A percentile compares a stretch with the other conserved stretches of the same genome.
Evolutionary conservation across 208 protist species (phyloP).

Genomic region (Leishmania aethiopica): DNA sequence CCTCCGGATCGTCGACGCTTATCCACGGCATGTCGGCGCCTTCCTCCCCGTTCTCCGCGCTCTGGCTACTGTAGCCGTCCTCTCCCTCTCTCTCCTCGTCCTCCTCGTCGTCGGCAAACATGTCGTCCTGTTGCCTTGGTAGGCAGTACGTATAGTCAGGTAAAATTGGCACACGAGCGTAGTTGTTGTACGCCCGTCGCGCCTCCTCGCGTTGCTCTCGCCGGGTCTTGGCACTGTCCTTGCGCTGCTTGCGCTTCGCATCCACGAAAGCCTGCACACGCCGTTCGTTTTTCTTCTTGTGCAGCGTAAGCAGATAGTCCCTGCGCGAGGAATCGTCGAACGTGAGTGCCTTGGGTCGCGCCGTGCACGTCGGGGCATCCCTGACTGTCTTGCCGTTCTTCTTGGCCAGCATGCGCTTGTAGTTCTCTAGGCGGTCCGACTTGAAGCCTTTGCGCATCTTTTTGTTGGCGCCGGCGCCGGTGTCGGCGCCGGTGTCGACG

Average conservation of each 20-base stretch:
- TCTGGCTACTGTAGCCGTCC: slow-evolving; percentile 12
- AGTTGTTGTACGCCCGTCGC: slow-evolving; percentile 84
- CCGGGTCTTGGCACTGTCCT: slow-evolving; percentile 68
- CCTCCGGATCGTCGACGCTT: slow-evolving; percentile 33
- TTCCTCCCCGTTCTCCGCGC: slow-evolving; percentile 6
- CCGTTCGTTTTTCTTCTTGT: slow-evolving; percentile 89
- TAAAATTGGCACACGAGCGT: slow-evolving; percentile 82
- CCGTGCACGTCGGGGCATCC: slow-evolving; percentile 12
- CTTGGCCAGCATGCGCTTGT: slow-evolving; percentile 55
- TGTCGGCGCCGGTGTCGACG: slow-evolving; percentile 40
- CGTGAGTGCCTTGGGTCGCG: slow-evolving; percentile 35
- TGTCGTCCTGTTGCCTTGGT: slow-evolving; percentile 46
- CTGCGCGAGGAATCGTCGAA: slow-evolving; percentile 70
- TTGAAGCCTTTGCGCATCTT: slow-evolving; percentile 91
- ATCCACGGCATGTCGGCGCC: slow-evolving; percentile 41
- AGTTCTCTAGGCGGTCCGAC: slow-evolving; percentile 79
- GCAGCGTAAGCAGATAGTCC: slow-evolving; percentile 78
- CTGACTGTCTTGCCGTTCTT: slow-evolving; percentile 51
- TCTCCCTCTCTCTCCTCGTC: slow-evolving; percentile 24
- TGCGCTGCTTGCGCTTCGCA: slow-evolving; percentile 65
- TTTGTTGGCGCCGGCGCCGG: slow-evolving; percentile 35
- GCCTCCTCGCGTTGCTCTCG: slow-evolving; percentile 85
- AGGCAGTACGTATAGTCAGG: slow-evolving; percentile 87
- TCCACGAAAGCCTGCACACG: slow-evolving; percentile 89
- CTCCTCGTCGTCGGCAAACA: slow-evolving; percentile 30